Conservation (phyloP, 2,329 filamentous ascomycete species). For the Penicillium sp. region DNA sequence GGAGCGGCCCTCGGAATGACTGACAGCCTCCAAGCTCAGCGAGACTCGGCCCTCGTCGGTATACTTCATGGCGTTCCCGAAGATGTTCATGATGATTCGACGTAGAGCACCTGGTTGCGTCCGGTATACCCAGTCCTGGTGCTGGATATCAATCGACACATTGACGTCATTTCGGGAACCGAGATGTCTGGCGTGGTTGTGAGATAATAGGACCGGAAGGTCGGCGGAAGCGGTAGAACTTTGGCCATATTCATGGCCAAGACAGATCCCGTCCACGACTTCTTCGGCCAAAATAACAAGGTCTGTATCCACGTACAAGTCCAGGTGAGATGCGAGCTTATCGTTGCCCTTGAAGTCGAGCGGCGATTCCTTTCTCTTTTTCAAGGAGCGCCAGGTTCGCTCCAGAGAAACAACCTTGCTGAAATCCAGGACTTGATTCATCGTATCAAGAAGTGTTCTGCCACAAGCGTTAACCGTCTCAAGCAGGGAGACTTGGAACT, state of each 20-base stretch:
- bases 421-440: conserved; percentile 51
- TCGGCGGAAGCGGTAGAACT: conserved; percentile 30
- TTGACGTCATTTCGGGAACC: conserved; percentile 38
- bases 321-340: conserved; percentile 36
- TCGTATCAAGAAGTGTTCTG: conserved; percentile 46
- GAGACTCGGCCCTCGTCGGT: conserved; percentile 56
- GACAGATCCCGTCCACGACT: conserved; percentile 57
- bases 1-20: conserved; percentile 33
- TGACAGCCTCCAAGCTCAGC: conserved; percentile 41
- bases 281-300: conserved; percentile 54
- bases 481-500: conserved; percentile 44
- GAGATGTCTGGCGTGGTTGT: conserved; percentile 9
- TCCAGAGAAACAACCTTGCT: conserved; percentile 54
- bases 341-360: conserved; percentile 34
- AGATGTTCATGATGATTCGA: conserved; percentile 64
- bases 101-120: conserved; percentile 58
- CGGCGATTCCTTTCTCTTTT: conserved; percentile 28
- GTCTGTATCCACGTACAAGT: conserved; percentile 42
- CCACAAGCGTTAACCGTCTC: conserved; percentile 47
- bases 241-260: conserved; percentile 49
- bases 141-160: conserved; percentile 57
- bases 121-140: conserved; percentile 55
- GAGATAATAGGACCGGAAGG: conserved; percentile 26
- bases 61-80: conserved; percentile 66
- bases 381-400: conserved; percentile 39